Conservation (phyloP, 768 basidiomycete genomes). For the Naganishia friedmannii region DNA sequence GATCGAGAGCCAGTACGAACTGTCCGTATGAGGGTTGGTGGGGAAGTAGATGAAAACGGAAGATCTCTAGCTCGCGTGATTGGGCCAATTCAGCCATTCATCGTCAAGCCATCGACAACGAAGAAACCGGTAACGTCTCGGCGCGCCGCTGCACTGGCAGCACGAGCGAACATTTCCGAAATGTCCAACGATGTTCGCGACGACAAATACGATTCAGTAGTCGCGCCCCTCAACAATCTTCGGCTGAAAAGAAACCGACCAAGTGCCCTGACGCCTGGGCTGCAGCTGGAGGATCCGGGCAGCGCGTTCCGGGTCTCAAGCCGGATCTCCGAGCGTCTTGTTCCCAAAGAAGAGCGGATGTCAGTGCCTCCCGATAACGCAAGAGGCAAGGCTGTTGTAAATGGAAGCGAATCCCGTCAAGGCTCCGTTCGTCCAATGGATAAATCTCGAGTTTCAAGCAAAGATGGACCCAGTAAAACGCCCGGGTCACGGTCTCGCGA, state of each 20-base stretch:
- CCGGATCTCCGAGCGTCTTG: constrained; percentile 19
- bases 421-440: not conserved
- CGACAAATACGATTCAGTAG: constrained; percentile 8
- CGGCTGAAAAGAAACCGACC: constrained; percentile 12
- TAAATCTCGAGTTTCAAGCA: not conserved
- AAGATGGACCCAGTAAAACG: not conserved
- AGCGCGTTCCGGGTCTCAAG: constrained; percentile 2
- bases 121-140: constrained; percentile 48
- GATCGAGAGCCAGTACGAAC: constrained; percentile 91
- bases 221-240: constrained; percentile 1
- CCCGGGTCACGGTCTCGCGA: constrained; percentile 9
- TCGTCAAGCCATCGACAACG: constrained; percentile 51
- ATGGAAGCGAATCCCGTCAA: not conserved
- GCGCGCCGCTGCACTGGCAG: constrained; percentile 87
- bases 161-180: constrained; percentile 76
- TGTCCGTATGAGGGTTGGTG: constrained; percentile 63
- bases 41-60: constrained; percentile 28
- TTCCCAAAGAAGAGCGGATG: constrained; percentile 20
- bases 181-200: constrained; percentile 40
- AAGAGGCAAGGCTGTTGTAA: not conserved
- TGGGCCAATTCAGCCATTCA: constrained; percentile 63
- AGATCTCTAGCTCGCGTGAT: constrained; percentile 64
- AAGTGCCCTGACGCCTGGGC: constrained; percentile 57
- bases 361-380: not conserved
- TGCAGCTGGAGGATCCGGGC: constrained; percentile 47